These are phyloP conservation scores for Alopecurus myosuroides DNA, from an alignment of 176 grass and related monocot genomes.

Conservation along the genomic window DNA sequence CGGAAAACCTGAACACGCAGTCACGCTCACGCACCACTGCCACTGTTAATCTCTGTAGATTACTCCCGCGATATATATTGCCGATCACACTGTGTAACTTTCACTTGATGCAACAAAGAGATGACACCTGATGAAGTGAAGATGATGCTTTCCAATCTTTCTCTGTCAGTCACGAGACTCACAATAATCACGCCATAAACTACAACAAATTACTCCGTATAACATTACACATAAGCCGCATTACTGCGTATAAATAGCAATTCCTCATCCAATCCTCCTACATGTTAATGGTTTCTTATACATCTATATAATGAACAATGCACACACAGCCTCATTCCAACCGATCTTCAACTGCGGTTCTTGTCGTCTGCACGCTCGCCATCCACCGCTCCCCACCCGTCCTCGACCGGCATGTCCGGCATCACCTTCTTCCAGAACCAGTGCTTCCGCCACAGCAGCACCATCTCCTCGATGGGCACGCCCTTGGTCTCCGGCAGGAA, in stretches of 20 bases:
- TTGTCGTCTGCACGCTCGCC: neutral
- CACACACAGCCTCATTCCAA: neutral
- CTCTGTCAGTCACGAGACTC: neutral
- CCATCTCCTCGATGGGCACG: slow-evolving; percentile 97
- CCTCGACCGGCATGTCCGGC: slow-evolving; percentile 47
- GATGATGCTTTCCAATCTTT: neutral
- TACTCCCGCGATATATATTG: no score
- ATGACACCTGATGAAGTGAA: neutral
- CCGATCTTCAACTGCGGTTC: neutral
- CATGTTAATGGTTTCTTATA: neutral
- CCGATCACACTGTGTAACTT: no score
- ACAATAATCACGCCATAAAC: neutral
- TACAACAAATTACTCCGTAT: neutral
- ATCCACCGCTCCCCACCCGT: slow-evolving; percentile 13
- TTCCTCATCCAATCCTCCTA: slow-evolving; percentile 1
- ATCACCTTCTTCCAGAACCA: slow-evolving; percentile 91
- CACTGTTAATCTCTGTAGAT: no score
- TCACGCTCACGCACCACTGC: no score
- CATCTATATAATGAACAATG: neutral
- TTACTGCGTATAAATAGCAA: neutral
- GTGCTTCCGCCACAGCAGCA: slow-evolving; percentile 92
- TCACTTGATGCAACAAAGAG: neutral
- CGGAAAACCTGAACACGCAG: no score
- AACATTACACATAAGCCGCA: neutral
- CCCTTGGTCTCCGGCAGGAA: slow-evolving; percentile 92